Evolutionary conservation across 2,329 filamentous ascomycete genomes (phyloP).

Genomic region (Huntiella moniliformis): DNA sequence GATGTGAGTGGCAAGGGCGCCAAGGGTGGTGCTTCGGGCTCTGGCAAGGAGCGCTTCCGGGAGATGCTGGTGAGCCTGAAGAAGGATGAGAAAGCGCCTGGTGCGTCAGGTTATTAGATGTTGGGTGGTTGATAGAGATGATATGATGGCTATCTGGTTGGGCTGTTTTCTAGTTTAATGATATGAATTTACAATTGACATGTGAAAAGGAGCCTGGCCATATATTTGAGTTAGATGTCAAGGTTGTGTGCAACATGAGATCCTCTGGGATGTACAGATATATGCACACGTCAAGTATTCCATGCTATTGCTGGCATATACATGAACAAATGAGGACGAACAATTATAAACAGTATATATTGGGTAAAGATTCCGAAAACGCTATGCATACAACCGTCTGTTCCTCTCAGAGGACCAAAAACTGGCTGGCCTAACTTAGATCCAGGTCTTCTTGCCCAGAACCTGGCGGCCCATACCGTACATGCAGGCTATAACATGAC

Average conservation of each 20-base stretch:
- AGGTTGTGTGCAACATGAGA: no score
- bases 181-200: neutral
- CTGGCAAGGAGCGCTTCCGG: slow-evolving; percentile 90
- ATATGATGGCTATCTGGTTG: slow-evolving; percentile 1
- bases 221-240: no score
- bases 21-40: slow-evolving; percentile 71
- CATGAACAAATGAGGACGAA: neutral
- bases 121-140: neutral
- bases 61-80: slow-evolving; percentile 71
- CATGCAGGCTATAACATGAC: slow-evolving; percentile 28
- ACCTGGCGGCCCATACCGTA: slow-evolving; percentile 60
- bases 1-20: slow-evolving; percentile 86
- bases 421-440: slow-evolving; percentile 20
- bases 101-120: slow-evolving; percentile 40
- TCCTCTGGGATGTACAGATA: no score
- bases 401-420: neutral
- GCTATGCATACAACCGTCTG: neutral
- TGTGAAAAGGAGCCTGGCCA: no score
- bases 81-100: slow-evolving; percentile 78
- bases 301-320: neutral
- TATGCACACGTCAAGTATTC: no score
- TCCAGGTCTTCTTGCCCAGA: slow-evolving; percentile 65
- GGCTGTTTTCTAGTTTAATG: slow-evolving; percentile 4
- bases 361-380: neutral
- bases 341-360: neutral